Conservation (phyloP, 2,329 filamentous ascomycete genomes). For the Zymoseptoria pseudotritici region DNA sequence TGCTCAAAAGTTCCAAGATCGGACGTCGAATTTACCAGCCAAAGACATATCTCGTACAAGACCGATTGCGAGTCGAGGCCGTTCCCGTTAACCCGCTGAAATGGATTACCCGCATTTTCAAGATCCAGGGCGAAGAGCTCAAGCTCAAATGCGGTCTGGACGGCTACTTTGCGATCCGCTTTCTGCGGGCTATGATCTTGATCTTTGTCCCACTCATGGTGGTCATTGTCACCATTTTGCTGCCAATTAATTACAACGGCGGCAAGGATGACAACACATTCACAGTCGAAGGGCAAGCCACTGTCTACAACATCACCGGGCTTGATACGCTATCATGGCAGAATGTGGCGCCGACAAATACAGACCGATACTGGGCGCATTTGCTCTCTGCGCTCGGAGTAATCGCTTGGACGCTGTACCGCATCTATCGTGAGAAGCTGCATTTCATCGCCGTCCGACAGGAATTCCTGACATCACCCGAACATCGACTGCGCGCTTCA, state of each 20-base stretch:
- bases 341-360: conserved; percentile 25
- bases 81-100: conserved; percentile 3
- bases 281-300: conserved; percentile 1
- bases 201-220: conserved; percentile 26
- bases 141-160: conserved; percentile 11
- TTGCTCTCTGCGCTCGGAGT: conserved; percentile 22
- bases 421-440: conserved; percentile 26
- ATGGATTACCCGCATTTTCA: conserved; percentile 9
- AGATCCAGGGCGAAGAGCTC: conserved; percentile 9
- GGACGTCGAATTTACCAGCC: conserved; percentile 10
- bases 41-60: conserved; percentile 12
- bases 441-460: conserved; percentile 26
- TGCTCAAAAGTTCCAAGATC: conserved; percentile 7
- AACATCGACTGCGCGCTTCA: conserved; percentile 25
- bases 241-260: conserved; percentile 26
- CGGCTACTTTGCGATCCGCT: conserved; percentile 11
- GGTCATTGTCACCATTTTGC: conserved; percentile 24
- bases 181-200: conserved; percentile 8
- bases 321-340: conserved; percentile 27
- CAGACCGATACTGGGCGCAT: conserved; percentile 29
- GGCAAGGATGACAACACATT: conserved; percentile 10
- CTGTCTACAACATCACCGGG: conserved; percentile 25
- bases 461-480: conserved; percentile 23
- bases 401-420: conserved; percentile 26
- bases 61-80: conserved; percentile 9